Conservation (phyloP, 768 basidiomycete genomes). For the Boletus barrowsii region DNA sequence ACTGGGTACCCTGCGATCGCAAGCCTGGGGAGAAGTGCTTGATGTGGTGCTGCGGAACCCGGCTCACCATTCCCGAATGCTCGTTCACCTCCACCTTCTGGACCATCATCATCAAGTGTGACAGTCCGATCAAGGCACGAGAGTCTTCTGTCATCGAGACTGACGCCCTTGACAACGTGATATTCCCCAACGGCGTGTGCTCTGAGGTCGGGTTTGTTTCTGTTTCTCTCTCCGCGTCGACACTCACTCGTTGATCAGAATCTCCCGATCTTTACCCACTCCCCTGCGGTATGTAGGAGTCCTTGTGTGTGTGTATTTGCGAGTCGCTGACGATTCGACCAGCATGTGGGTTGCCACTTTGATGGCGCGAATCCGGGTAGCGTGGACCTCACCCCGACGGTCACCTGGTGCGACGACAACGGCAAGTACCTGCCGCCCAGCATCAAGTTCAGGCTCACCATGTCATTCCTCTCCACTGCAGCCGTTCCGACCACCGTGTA, state of each 20-base stretch:
- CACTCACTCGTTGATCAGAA: not conserved
- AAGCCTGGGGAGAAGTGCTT: not conserved
- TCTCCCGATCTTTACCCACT: not conserved
- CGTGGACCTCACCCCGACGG: not conserved
- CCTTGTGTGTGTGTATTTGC: not conserved
- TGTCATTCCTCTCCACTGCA: not conserved
- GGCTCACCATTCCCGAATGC: constrained; percentile 1
- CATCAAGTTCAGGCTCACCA: not conserved
- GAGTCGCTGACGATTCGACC: not conserved
- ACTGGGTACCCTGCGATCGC: not conserved
- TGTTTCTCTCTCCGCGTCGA: not conserved
- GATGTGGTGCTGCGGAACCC: constrained; percentile 3
- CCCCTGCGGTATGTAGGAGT: too few species aligned
- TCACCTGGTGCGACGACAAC: not conserved
- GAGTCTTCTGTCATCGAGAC: not conserved
- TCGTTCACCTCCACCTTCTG: not conserved
- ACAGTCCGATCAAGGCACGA: not conserved
- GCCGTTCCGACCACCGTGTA: too few species aligned
- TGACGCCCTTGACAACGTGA: not conserved
- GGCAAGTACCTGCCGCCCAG: not conserved
- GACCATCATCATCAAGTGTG: constrained; percentile 10
- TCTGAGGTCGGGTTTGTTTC: not conserved
- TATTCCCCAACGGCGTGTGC: constrained; percentile 4
- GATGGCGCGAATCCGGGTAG: not conserved
- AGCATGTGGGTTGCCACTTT: not conserved